Evolutionary conservation across 306 rosid species (phyloP).

Genomic region (Cucurbita argyrosperma): DNA sequence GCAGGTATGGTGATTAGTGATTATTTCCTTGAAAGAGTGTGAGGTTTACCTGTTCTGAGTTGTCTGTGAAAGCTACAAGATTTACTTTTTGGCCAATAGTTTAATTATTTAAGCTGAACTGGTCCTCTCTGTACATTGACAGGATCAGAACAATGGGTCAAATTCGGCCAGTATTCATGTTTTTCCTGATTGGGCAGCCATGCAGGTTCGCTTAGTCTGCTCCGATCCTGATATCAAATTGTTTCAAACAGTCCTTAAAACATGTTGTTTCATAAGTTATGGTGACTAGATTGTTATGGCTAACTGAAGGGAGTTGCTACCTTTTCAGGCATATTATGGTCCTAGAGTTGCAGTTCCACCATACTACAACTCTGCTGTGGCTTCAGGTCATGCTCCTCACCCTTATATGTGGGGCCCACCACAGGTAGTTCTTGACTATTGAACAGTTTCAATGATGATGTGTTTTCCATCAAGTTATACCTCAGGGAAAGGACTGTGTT

Average conservation of each 20-base stretch:
- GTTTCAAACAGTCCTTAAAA: neutral
- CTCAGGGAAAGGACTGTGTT: neutral
- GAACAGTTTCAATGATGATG: neutral
- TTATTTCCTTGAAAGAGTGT: neutral
- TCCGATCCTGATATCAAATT: neutral
- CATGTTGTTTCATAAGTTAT: neutral
- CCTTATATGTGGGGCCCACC: conserved; percentile 97
- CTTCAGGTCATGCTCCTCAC: conserved; percentile 77
- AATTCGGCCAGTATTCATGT: conserved; percentile 47
- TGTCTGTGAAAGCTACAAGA: neutral
- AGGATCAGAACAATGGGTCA: conserved; percentile 48
- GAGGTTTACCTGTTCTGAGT: neutral
- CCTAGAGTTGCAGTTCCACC: conserved; percentile 72
- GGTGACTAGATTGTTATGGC: neutral
- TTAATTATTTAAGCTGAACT: neutral
- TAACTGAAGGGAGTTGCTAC: conserved; percentile 1
- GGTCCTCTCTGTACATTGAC: conserved; percentile 4
- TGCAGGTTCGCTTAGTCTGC: conserved; percentile 56
- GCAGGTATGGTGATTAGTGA: conserved; percentile 28
- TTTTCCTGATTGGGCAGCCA: conserved; percentile 88
- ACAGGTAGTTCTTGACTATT: conserved; percentile 41
- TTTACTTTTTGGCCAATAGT: neutral
- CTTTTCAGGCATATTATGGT: conserved; percentile 79
- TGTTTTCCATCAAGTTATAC: neutral
- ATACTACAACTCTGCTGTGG: conserved; percentile 57